Evolutionary conservation across 805 yeast genomes (phyloP).

Genomic region (Nakazawaea wickerhamii): DNA sequence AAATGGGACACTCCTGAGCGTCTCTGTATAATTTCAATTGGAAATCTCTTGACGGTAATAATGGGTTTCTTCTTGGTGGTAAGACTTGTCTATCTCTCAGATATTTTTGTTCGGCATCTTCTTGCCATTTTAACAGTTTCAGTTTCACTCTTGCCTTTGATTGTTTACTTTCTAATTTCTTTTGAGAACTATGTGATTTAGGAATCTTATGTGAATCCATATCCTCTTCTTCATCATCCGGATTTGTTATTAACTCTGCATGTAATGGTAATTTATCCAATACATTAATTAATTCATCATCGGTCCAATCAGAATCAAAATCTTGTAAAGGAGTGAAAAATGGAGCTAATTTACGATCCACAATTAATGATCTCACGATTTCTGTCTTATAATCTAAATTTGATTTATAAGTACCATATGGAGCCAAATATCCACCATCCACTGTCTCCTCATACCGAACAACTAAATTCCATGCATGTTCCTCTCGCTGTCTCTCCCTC

Average conservation of each 20-base stretch:
- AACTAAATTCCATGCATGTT: constrained; percentile 50
- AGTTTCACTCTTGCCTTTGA: constrained; percentile 34
- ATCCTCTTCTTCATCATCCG: constrained; percentile 51
- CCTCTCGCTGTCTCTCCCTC: constrained; percentile 45
- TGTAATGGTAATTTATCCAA: constrained; percentile 52
- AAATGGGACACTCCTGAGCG: constrained; percentile 87
- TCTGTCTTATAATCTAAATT: constrained; percentile 69
- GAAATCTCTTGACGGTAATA: constrained; percentile 38
- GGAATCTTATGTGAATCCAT: constrained; percentile 54
- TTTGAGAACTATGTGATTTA: constrained; percentile 38
- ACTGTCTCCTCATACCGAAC: constrained; percentile 65
- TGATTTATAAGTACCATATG: constrained; percentile 81
- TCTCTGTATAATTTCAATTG: constrained; percentile 57
- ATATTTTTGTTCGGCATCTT: constrained; percentile 28
- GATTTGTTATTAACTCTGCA: constrained; percentile 40
- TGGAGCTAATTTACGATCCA: constrained; percentile 75
- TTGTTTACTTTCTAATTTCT: constrained; percentile 45
- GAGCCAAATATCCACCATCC: constrained; percentile 93
- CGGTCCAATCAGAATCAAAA: constrained; percentile 65
- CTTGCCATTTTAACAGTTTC: constrained; percentile 32
- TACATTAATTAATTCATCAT: constrained; percentile 53
- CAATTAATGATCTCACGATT: constrained; percentile 65
- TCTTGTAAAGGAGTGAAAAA: constrained; percentile 88
- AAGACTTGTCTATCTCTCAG: constrained; percentile 24
- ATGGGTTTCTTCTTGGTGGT: constrained; percentile 19